These are phyloP conservation scores for Hypoxylon sp. DNA, from an alignment of 2,329 filamentous ascomycete genomes.

Conservation along the genomic window DNA sequence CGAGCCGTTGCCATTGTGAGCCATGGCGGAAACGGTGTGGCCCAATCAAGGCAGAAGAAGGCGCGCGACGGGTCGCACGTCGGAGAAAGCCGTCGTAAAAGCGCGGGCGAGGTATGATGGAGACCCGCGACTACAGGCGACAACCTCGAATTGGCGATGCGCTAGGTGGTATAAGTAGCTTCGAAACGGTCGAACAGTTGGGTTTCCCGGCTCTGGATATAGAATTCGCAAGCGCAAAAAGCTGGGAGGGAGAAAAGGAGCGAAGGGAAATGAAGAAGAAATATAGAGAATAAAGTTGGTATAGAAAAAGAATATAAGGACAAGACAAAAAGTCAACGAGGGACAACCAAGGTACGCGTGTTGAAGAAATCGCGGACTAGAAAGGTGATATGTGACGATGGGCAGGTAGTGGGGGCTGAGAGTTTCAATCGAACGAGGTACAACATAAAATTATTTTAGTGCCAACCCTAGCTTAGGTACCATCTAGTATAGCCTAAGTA, in stretches of 20 bases:
- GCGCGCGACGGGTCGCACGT: constrained; percentile 37
- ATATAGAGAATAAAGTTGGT: constrained; percentile 27
- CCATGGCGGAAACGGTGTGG: constrained; percentile 42
- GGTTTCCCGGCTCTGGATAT: constrained; percentile 1
- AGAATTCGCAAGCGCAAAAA: constrained; percentile 11
- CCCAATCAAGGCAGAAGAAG: constrained; percentile 35
- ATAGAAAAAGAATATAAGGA: constrained; percentile 23
- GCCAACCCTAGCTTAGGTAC: constrained; percentile 41
- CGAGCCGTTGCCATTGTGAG: constrained; percentile 47
- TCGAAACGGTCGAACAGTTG: constrained; percentile 22
- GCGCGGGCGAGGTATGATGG: constrained; percentile 15
- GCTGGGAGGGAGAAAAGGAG: constrained; percentile 9
- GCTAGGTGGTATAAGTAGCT: constrained; percentile 34
- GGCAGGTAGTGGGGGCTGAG: constrained; percentile 42
- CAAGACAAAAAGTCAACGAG: constrained; percentile 38
- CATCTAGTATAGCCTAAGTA: constrained; percentile 45
- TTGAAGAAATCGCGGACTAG: constrained; percentile 44
- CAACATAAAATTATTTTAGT: constrained; percentile 47
- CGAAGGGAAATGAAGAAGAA: constrained; percentile 13
- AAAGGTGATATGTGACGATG: constrained; percentile 43
- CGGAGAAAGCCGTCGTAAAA: constrained; percentile 11
- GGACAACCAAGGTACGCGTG: constrained; percentile 44
- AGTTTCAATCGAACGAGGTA: constrained; percentile 47
- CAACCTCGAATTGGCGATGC: constrained; percentile 31
- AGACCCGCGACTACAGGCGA: constrained; percentile 36